Conservation (phyloP, 257 asterid species). For the Scutellaria galericulata region DNA sequence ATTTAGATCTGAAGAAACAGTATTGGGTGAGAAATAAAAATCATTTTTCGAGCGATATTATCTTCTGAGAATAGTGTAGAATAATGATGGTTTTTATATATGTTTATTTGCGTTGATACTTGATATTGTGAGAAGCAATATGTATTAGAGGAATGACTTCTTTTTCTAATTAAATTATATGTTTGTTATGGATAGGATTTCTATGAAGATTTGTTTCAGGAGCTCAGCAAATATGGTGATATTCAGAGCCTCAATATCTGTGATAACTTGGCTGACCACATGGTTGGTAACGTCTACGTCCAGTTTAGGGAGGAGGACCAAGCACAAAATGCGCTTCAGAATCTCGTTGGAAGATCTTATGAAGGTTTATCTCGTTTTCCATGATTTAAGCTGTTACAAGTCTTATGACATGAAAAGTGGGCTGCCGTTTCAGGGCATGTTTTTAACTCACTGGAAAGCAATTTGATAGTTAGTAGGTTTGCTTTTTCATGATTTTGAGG, state of each 20-base stretch:
- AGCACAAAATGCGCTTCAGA: slow-evolving; percentile 79
- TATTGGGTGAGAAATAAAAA: neutral
- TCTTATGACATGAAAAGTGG: slow-evolving; percentile 2
- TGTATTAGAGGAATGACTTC: neutral
- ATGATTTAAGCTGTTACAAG: neutral
- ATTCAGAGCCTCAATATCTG: slow-evolving; percentile 84
- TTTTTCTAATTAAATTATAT: slow-evolving; percentile 5
- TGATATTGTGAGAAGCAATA: neutral
- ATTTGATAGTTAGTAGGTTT: neutral
- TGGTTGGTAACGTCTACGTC: slow-evolving; percentile 89
- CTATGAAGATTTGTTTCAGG: slow-evolving; percentile 85
- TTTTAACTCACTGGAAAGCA: neutral
- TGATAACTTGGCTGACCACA: slow-evolving; percentile 90
- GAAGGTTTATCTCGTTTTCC: slow-evolving; percentile 55
- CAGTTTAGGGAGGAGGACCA: slow-evolving; percentile 92
- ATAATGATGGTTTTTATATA: neutral
- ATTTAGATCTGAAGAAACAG: neutral
- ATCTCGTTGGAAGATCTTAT: slow-evolving; percentile 80
- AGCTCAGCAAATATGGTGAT: slow-evolving; percentile 91
- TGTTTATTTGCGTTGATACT: neutral
- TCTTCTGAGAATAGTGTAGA: neutral
- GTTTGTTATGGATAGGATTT: slow-evolving; percentile 54
- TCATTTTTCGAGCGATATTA: neutral
- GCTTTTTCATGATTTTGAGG: neutral
- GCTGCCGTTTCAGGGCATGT: neutral